Conservation (phyloP, 2,329 filamentous ascomycete species). For the Saccharata proteae region DNA sequence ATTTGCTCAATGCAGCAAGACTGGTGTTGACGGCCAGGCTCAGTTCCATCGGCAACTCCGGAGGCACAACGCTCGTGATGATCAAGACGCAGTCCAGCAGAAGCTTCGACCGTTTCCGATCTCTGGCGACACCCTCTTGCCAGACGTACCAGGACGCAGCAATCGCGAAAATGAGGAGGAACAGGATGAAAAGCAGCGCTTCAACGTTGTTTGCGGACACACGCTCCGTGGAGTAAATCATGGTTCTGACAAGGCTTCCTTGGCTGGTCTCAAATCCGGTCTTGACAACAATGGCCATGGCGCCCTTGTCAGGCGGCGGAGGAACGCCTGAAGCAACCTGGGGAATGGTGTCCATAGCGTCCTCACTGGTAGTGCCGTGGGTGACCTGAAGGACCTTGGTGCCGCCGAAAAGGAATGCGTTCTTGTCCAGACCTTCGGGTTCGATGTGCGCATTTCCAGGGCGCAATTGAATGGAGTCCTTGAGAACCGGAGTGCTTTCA, state of each 20-base stretch:
- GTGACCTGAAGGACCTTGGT: constrained; percentile 96
- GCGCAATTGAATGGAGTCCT: constrained; percentile 87
- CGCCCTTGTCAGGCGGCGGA: constrained; percentile 81
- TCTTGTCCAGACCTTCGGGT: constrained; percentile 87
- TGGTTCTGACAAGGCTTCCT: constrained; percentile 91
- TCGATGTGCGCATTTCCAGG: constrained; percentile 72
- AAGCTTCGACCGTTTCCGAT: constrained; percentile 94
- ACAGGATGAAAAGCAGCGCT: constrained; percentile 93
- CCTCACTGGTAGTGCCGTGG: constrained; percentile 68
- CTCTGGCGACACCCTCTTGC: constrained; percentile 87
- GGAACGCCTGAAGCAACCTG: constrained; percentile 66
- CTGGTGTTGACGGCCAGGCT: constrained; percentile 96
- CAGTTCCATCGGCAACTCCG: constrained; percentile 95
- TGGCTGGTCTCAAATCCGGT: constrained; percentile 98
- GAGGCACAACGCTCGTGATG: constrained; percentile 94
- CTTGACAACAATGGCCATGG: constrained; percentile 87
- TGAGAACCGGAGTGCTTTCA: constrained; percentile 91
- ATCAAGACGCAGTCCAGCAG: constrained; percentile 96
- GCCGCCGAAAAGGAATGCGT: constrained; percentile 88
- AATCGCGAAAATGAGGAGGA: constrained; percentile 89
- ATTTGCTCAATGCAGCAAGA: constrained; percentile 85
- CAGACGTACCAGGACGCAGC: constrained; percentile 99
- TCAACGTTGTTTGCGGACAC: constrained; percentile 98
- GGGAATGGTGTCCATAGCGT: constrained; percentile 43
- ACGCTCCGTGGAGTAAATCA: constrained; percentile 98